Evolutionary conservation across 148 eudicot species (phyloP), one percentile per base, ranked within the genome.

Genomic region (Chenopodium berlandieri): DNA sequence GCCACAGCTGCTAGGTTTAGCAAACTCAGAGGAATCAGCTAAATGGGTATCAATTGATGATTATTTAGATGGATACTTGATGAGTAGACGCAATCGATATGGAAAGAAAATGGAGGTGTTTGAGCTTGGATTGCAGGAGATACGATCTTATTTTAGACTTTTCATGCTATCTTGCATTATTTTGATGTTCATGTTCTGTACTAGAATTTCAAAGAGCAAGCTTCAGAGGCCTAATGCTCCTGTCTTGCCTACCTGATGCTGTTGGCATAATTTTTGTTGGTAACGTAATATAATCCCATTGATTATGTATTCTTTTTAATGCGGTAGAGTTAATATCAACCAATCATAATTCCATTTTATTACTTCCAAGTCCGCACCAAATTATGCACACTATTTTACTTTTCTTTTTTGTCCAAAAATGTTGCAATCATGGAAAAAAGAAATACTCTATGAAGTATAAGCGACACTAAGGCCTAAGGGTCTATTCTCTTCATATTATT

Each of bases 161-260:
- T 95, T 95, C 86, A 85, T 95, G 86, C 80, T 95, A 66, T 95
- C 99, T 23, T 92, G 92, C n/a, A 95, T 94, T 62, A 80, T 95
- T 80, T 89, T 95, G 83, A 82, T 95, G 92, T 95, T 95, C 80
- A 95, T 95, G 99, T 95, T 95, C 76, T 95, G 98, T 87, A 86
- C 94, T 30, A 90, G 98, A 90, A 95, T 95, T 71, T 88, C 97
- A 76, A 93, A 94, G 93, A 91, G 90, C 89, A 93, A 88, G 84
- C 83, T 85, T 48, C 88, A 84, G 73, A 88, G 97, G 86, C 91
- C 94, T 72, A 58, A 86, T 83, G 89, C 89, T 71, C 80, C 93
- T 72, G 73, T 87, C 52, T 81, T 89, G 73, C 80, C 94, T 56
- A 79, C 89, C 66, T 90, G 78, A 91, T 83, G 16, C 75, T 17